Evolutionary conservation across 805 yeast species (phyloP).

Genomic region (Barnettozyma wickerhamii): DNA sequence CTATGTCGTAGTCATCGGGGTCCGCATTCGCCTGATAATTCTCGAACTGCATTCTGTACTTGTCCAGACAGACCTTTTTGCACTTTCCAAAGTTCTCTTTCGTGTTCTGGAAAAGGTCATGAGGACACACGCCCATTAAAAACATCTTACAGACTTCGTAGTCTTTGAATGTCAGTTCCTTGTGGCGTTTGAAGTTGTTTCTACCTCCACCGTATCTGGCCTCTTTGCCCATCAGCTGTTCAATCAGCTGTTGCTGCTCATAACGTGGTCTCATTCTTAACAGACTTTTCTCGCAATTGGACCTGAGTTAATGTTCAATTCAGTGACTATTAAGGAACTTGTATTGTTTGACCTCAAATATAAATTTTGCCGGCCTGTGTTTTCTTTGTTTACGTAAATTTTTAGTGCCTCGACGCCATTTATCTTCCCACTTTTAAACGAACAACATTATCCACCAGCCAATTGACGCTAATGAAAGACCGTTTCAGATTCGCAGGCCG

Average conservation of each 20-base stretch:
- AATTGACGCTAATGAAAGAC: slow-evolving; percentile 14
- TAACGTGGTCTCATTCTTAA: slow-evolving; percentile 42
- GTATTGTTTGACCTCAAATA: too few relatives aligned
- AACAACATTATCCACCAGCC: slow-evolving; percentile 4
- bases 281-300: too few relatives aligned
- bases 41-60: slow-evolving; percentile 68
- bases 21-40: slow-evolving; percentile 17
- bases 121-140: slow-evolving; percentile 83
- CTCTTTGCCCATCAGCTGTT: slow-evolving; percentile 79
- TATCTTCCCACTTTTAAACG: too few relatives aligned
- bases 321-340: too few relatives aligned
- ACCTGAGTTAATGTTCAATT: too few relatives aligned
- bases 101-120: slow-evolving; percentile 76
- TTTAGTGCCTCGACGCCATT: too few relatives aligned
- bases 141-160: slow-evolving; percentile 73
- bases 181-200: slow-evolving; percentile 33
- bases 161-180: slow-evolving; percentile 43
- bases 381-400: too few relatives aligned
- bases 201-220: slow-evolving; percentile 1
- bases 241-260: slow-evolving; percentile 67
- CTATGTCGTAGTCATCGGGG: slow-evolving; percentile 33
- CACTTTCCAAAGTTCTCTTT: slow-evolving; percentile 82
- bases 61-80: slow-evolving; percentile 68
- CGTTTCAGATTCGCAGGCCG: slow-evolving; percentile 19
- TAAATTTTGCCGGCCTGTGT: too few relatives aligned